Evolutionary conservation across 768 basidiomycete genomes (phyloP), one percentile per base, ranked within the genome.

Genomic region (Termitomyces sp.): DNA sequence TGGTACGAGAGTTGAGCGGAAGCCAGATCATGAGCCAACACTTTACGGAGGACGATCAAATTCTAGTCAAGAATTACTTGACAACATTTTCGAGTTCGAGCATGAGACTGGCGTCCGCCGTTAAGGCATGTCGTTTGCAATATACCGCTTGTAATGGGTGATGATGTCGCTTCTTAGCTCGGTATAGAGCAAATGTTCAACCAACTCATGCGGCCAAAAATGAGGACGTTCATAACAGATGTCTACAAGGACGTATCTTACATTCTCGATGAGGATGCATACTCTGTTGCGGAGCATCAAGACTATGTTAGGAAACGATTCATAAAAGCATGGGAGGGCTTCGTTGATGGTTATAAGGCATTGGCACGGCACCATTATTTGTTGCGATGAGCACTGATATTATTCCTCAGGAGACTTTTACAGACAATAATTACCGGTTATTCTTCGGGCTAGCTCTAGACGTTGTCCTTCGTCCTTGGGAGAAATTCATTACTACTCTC

Each of bases 131-230:
- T 60, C 58, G 1, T 53, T 33, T 23, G 32, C 7, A 2, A 50
- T 52, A 38, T 18, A 28, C 3, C 38, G 60, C 13, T 9, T 58
- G 49, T 26, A 47, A 32, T 28, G 41, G 61, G 35, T 55, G 5
- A 49, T 38, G 20, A 38, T 23, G 14, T 36, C 43, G 33, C 30
- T 55, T 32, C 56, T 23, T 49, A 95, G 93, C 77, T 82, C 3
- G 93, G 95, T 16, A 77, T 97, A 30, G 97, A 99, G 65, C 93
- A 96, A 66, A 78, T 98, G 40, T 98, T 98, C 78, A 98, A 95
- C 66, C 96, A 98, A 69, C 79, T 98, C 10, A 81, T 95, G 66
- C 83, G 95, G 20, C 95, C 97, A 0, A 87, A 86, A 59, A 72
- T 99, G 50, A 86, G 97, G 28, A 89, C 84, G 38, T 77, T 98